Evolutionary conservation across 306 rosid species (phyloP).

Genomic region (Acacia crassicarpa): DNA sequence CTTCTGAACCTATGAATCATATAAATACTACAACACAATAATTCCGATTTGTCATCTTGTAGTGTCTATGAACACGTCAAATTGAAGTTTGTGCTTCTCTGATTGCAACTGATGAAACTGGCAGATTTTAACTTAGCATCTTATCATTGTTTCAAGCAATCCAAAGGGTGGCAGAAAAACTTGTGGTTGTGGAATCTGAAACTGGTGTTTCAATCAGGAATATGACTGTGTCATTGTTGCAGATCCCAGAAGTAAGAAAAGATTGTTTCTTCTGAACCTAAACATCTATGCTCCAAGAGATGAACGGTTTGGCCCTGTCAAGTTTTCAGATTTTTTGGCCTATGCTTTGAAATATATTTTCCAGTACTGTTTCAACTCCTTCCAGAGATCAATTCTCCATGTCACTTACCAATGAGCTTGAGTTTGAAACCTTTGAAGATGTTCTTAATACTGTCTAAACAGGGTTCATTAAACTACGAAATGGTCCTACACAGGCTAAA

Average conservation of each 20-base stretch:
- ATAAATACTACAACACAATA: neutral
- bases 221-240: slow-evolving; percentile 17
- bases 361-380: slow-evolving; percentile 44
- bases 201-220: neutral
- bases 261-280: slow-evolving; percentile 64
- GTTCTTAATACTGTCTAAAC: slow-evolving; percentile 56
- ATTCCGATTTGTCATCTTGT: neutral
- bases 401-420: slow-evolving; percentile 63
- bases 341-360: slow-evolving; percentile 67
- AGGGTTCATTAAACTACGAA: slow-evolving; percentile 61
- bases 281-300: slow-evolving; percentile 82
- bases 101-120: neutral
- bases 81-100: neutral
- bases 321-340: slow-evolving; percentile 80
- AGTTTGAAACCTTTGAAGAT: slow-evolving; percentile 68
- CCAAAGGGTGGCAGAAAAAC: neutral
- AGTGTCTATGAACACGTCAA: neutral
- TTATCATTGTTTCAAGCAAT: neutral
- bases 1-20: slow-evolving; percentile 33
- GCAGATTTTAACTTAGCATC: neutral
- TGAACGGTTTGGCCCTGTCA: slow-evolving; percentile 67
- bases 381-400: slow-evolving; percentile 63
- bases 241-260: slow-evolving; percentile 71
- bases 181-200: neutral
- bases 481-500: slow-evolving; percentile 39